These are phyloP conservation scores for Opeltia flavorubescens DNA, from an alignment of 495 filamentous ascomycete genomes.

Conservation along the genomic window DNA sequence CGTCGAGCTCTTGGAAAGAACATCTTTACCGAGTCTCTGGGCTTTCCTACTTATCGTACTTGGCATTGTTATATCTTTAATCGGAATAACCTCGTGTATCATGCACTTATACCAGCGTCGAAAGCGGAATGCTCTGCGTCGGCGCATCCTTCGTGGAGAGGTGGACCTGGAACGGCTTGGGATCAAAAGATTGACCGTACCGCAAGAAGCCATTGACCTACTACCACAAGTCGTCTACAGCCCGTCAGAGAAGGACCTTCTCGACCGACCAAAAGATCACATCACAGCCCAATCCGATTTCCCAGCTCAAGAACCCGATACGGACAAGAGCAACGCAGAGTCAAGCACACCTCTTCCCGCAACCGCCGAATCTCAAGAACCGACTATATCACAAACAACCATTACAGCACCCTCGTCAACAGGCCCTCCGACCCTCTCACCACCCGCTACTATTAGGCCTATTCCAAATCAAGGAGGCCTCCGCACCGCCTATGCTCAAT, in stretches of 20 bases:
- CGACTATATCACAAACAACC: neutral
- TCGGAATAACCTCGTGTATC: slow-evolving; percentile 45
- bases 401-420: neutral
- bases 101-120: slow-evolving; percentile 65
- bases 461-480: neutral
- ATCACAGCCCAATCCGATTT: slow-evolving; percentile 13
- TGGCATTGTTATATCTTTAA: slow-evolving; percentile 53
- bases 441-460: neutral
- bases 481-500: slow-evolving; percentile 38
- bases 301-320: slow-evolving; percentile 6
- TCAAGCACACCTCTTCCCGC: neutral
- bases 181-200: slow-evolving; percentile 60
- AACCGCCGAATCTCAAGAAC: neutral
- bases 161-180: slow-evolving; percentile 70
- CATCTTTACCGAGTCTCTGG: slow-evolving; percentile 57
- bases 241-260: slow-evolving; percentile 22
- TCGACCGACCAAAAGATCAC: slow-evolving; percentile 2
- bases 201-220: slow-evolving; percentile 47
- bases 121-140: slow-evolving; percentile 47
- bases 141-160: slow-evolving; percentile 57
- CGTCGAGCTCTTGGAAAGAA: slow-evolving; percentile 34
- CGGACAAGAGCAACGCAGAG: neutral
- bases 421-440: neutral
- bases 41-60: slow-evolving; percentile 68
- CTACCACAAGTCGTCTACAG: slow-evolving; percentile 63